Conservation (phyloP, 805 yeast genomes). For the Sugiyamaella lignohabitans region DNA sequence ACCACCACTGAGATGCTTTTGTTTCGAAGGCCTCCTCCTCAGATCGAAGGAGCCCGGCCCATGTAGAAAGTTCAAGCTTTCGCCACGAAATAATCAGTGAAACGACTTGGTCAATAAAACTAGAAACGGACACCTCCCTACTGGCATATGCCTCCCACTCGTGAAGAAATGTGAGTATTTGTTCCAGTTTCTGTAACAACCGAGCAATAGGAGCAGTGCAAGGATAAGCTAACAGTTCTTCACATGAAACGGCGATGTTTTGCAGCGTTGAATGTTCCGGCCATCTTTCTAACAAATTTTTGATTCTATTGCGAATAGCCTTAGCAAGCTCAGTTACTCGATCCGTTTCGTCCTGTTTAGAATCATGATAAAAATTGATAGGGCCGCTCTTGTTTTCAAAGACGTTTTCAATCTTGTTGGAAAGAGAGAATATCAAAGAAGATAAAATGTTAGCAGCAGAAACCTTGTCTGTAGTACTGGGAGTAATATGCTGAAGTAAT, state of each 20-base stretch:
- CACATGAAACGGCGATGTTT: constrained; percentile 54
- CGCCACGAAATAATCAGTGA: constrained; percentile 84
- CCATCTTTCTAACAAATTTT: constrained; percentile 58
- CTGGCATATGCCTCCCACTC: constrained; percentile 96
- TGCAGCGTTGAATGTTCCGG: constrained; percentile 91
- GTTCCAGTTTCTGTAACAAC: constrained; percentile 76
- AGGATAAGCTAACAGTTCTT: constrained; percentile 60
- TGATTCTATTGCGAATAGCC: constrained; percentile 40
- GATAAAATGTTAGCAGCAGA: neutral
- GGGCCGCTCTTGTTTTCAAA: constrained; percentile 19
- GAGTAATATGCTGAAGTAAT: neutral
- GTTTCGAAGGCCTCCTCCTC: constrained; percentile 51
- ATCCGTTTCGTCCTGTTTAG: constrained; percentile 53
- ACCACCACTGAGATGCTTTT: constrained; percentile 81
- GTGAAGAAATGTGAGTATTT: constrained; percentile 67
- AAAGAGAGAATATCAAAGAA: neutral
- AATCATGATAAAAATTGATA: constrained; percentile 58
- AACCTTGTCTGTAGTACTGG: neutral
- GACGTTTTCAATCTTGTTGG: neutral
- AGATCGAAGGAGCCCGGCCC: constrained; percentile 63
- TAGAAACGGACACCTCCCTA: constrained; percentile 57
- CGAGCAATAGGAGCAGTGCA: constrained; percentile 68
- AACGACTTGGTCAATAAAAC: constrained; percentile 53
- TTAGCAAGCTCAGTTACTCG: constrained; percentile 48
- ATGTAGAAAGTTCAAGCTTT: constrained; percentile 73